A percentile compares a stretch with the other conserved stretches of the same genome.
Evolutionary conservation across 345 rosid species (phyloP).

Genomic region (Raphanus sativus): DNA sequence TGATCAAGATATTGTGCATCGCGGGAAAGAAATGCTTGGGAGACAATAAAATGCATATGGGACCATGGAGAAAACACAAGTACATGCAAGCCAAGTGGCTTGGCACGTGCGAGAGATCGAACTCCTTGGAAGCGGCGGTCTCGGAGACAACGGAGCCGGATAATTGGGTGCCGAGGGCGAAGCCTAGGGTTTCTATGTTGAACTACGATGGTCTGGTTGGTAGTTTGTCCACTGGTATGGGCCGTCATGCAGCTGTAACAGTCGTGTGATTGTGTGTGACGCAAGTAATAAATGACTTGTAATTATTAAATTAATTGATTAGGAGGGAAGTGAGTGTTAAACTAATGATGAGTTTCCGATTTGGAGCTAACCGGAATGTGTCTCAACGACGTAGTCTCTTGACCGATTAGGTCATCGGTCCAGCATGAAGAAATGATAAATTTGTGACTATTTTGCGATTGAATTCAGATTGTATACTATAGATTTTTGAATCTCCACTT

Average conservation of each 20-base stretch:
- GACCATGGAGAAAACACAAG: conserved; percentile 88
- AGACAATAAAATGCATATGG: conserved; percentile 84
- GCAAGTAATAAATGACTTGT: conserved; percentile 12
- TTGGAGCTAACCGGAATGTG: neutral
- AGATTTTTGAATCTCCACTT: neutral
- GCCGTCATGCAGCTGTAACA: conserved; percentile 42
- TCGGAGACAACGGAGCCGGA: conserved; percentile 36
- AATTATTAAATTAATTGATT: neutral
- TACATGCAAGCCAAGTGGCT: conserved; percentile 94
- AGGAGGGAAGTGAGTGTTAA: neutral
- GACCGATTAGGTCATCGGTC: neutral
- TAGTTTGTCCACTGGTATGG: conserved; percentile 31
- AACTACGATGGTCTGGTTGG: conserved; percentile 53
- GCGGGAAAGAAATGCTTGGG: conserved; percentile 75
- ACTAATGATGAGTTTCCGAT: conserved; percentile 3
- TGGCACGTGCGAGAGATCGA: conserved; percentile 50
- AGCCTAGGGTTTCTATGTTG: conserved; percentile 70
- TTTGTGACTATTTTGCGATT: neutral
- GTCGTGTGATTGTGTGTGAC: conserved; percentile 47
- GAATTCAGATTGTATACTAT: neutral
- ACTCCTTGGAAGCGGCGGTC: conserved; percentile 24
- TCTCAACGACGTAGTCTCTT: neutral
- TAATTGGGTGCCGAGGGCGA: conserved; percentile 35
- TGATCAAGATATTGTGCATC: conserved; percentile 67
- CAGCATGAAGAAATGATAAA: neutral